Conservation (phyloP, 208 protist genomes). For the Trypanosoma brucei region DNA sequence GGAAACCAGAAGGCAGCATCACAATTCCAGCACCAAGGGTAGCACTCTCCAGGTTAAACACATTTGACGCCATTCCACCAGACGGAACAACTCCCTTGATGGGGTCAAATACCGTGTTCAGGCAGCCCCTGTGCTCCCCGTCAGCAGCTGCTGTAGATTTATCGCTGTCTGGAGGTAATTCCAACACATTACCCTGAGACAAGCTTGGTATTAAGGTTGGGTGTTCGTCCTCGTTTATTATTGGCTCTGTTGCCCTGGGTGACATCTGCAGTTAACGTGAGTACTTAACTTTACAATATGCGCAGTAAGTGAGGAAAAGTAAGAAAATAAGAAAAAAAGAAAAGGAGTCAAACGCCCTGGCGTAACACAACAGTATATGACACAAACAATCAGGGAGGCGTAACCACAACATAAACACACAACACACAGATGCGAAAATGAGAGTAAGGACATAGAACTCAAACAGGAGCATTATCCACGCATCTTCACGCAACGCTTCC, state of each 20-base stretch:
- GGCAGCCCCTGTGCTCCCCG: background rate
- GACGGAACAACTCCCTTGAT: slow-evolving; percentile 36
- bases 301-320: background rate
- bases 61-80: slow-evolving; percentile 53
- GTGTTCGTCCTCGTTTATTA: slow-evolving; percentile 5
- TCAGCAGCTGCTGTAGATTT: background rate
- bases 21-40: slow-evolving; percentile 83
- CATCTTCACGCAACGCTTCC: slow-evolving; percentile 1
- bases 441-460: slow-evolving; percentile 5
- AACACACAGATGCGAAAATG: slow-evolving; percentile 4
- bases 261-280: background rate
- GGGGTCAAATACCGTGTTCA: background rate
- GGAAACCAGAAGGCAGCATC: slow-evolving; percentile 60
- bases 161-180: background rate
- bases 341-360: background rate
- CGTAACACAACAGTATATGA: background rate
- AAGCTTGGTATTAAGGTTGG: no score
- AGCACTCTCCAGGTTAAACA: slow-evolving; percentile 69
- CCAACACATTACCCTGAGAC: background rate
- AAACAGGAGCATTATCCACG: background rate
- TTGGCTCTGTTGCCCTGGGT: background rate
- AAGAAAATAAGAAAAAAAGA: slow-evolving; percentile 1
- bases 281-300: background rate
- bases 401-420: background rate
- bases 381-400: background rate